Base-by-base conservation (phyloP, 2,329 filamentous ascomycete genomes). In the Pseudocercospora vitis region DNA sequence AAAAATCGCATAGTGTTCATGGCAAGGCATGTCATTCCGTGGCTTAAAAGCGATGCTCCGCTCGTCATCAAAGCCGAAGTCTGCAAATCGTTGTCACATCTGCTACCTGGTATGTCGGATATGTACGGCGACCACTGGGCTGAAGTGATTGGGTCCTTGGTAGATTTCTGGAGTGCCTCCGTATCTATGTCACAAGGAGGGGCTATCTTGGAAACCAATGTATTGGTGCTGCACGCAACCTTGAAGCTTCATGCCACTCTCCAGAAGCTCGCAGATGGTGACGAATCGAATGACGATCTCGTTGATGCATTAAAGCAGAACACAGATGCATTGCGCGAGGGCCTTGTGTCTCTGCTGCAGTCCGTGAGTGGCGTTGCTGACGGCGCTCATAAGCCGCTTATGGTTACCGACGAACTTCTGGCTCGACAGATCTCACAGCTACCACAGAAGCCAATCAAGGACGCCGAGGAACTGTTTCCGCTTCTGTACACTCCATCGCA, bases 71-170 rank as follows among this genome's bases (percentile, higher is more conserved):
- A 58, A 81, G 83, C 67, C 73, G 84, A 63, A 77, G 76, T 56
- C 65, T 89, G 49, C 74, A 81, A 69, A 55, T 69, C 74, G 4
- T 63, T 86, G 45, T 68, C 71, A 1, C 72, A 76, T 3, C 74
- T 96, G 3, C 71, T 96, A 0, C 88, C 89, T 1, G 81, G 81
- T 33, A 86, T 96, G 63, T 81, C 83, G 54, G 87, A 91, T 42
- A 84, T 96, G 1, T 96, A 96, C 64, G 94, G 92, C 0, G 83
- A 88, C 0, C 89, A 96, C 66, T 99, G 94, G 94, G 81, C 85
- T 47, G 67, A 74, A 11, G 66, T 75, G 4, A 50, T 77, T 11
- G 61, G 63, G 6, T 64, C 64, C 2, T 49, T 78, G n/a, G 63
- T 67, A 1, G 55, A 54, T 3, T 67, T 66, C 16, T 78, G 75